Conservation (phyloP, 306 rosid species). For the Herpetospermum pedunculosum region DNA sequence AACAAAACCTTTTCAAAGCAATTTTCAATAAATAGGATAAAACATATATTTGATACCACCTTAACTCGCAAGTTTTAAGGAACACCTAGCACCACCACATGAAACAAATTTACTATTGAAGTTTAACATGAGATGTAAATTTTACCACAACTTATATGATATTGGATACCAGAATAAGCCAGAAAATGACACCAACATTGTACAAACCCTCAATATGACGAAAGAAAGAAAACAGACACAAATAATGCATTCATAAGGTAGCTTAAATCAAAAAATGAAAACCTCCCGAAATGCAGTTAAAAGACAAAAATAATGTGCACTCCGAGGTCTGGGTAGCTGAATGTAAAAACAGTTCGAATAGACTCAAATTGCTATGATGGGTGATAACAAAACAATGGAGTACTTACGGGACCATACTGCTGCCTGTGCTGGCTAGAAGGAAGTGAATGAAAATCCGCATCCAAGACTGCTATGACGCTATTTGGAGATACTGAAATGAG, state of each 20-base stretch:
- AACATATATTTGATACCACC: not conserved
- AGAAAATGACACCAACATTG: not conserved
- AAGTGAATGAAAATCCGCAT: slow-evolving; percentile 97
- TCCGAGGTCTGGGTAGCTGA: not conserved
- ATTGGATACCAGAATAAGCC: not conserved
- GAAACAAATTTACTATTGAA: not conserved
- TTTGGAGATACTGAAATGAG: slow-evolving; percentile 75
- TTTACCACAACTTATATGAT: not conserved
- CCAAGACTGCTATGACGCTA: slow-evolving; percentile 94
- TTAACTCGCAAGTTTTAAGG: not conserved
- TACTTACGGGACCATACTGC: slow-evolving; percentile 96
- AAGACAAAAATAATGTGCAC: not conserved
- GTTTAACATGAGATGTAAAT: not conserved
- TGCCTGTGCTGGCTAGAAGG: slow-evolving; percentile 91
- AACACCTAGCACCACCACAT: not conserved
- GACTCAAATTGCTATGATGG: slow-evolving; percentile 1
- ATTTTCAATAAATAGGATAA: not conserved
- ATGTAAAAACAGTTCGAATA: not conserved
- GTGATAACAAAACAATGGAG: slow-evolving; percentile 17
- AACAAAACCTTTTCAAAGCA: not conserved
- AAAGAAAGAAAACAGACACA: not conserved
- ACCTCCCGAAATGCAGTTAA: not conserved
- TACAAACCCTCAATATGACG: not conserved
- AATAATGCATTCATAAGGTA: not conserved
- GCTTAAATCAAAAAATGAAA: not conserved